phyloP scores from a whole-genome alignment of 2,329 filamentous ascomycete genomes.

The Pseudopyricularia javanii region DNA sequence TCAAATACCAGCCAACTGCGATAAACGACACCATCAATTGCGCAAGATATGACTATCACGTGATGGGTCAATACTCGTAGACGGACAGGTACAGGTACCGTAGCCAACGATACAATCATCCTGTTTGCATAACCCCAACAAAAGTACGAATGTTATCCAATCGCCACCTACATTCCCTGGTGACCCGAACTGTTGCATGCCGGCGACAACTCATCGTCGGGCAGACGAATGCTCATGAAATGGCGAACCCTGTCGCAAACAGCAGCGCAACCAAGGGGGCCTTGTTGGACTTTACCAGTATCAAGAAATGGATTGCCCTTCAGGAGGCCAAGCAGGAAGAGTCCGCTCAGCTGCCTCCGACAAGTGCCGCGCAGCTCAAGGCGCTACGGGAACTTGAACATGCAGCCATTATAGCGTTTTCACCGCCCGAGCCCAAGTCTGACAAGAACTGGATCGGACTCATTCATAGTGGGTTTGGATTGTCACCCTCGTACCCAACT shows the following conservation, averaged over 20 bases:
- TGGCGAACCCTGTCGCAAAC: background rate
- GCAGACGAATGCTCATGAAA: background rate
- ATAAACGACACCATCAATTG: background rate
- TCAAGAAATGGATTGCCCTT: slow-evolving; percentile 25
- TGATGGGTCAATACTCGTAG: too few relatives aligned
- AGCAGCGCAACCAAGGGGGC: background rate
- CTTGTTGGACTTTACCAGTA: slow-evolving; percentile 4
- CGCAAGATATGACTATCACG: too few relatives aligned
- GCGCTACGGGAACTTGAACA: slow-evolving; percentile 27
- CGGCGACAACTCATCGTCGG: too few relatives aligned
- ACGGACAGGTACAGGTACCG: too few relatives aligned
- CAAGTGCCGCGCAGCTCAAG: slow-evolving; percentile 23
- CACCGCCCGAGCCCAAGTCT: slow-evolving; percentile 11
- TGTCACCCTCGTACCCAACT: background rate
- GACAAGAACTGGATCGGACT: slow-evolving; percentile 25
- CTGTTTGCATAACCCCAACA: too few relatives aligned
- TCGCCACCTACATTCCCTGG: too few relatives aligned
- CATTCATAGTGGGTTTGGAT: slow-evolving; percentile 18
- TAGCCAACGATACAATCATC: too few relatives aligned
- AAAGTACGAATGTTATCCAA: too few relatives aligned
- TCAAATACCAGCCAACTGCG: background rate
- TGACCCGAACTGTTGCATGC: too few relatives aligned
- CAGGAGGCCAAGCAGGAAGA: slow-evolving; percentile 23
- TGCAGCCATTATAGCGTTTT: slow-evolving; percentile 1
- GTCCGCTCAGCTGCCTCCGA: slow-evolving; percentile 18